Evolutionary conservation across 306 rosid species (phyloP), one percentile per base, ranked within the genome.

Genomic region (Pyrus pyrifolia): DNA sequence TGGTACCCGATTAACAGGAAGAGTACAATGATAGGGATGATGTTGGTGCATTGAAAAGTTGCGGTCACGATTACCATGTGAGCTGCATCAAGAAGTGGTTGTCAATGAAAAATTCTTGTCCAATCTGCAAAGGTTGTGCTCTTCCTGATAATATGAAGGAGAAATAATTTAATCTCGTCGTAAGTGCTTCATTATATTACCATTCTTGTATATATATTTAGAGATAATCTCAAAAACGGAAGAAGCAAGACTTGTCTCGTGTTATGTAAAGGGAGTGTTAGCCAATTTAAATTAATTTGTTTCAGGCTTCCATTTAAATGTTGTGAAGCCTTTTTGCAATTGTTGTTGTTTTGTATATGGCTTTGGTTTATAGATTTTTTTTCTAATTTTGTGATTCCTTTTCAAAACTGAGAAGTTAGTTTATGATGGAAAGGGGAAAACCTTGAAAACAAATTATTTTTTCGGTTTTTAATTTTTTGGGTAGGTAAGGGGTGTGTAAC

Each of bases 61-160:
- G 97, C 57, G 87, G 97, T 3, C 97, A 92, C 74, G 94, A 90
- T 81, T 93, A 88, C 74, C 97, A 93, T 70, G 93, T 87, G 77
- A 81, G 82, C 82, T 93, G 97, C 91, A 80, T 93, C 71, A 93
- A 82, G 57, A 90, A 93, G 75, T 93, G 97, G 97, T 76, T 93
- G 68, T 85, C 89, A 31, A 77, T 93, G 94, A 93, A 89, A 82
- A 93, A 89, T 72, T 11, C 81, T 52, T 93, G 97, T 62, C 97
- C 97, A 8, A 83, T 93, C 78, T 93, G 94, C 92, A 93, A 90
- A 83, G 70, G 79, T 40, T 79, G 93, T 79, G 92, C 82, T 1
- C 31, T 87, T 67, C 74, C 89, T 4, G 94, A 93, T 59, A 78
- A 77, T 55, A 72, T 71, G 76, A 83, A 79, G 85, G 82, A 84